Percentiles rank a stretch among this genome's conserved stretches.
phyloP scores from a whole-genome alignment of 768 basidiomycete species.

The Bullera alba region DNA sequence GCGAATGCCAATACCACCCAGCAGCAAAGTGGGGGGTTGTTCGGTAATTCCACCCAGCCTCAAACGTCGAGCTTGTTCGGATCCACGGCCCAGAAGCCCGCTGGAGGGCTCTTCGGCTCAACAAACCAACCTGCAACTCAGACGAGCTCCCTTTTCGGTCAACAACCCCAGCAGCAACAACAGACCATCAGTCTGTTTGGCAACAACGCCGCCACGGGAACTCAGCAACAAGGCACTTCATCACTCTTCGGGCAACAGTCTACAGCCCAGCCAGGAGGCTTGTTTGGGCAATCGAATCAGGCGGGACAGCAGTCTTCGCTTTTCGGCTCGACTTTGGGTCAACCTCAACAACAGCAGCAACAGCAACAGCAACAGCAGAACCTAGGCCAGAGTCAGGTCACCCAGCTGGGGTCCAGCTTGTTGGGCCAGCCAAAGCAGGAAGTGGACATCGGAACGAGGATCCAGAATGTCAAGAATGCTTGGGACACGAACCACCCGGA shows the following conservation, averaged over 20 bases:
- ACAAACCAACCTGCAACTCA: too few relatives aligned
- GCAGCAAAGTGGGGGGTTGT: conserved; percentile 5
- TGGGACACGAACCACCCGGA: conserved; percentile 35
- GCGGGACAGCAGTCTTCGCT: background rate
- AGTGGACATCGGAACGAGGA: conserved; percentile 36
- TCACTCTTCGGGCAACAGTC: background rate
- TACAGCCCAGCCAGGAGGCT: conserved; percentile 6
- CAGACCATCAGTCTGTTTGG: too few relatives aligned
- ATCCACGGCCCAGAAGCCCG: too few relatives aligned
- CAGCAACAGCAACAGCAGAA: conserved; percentile 6
- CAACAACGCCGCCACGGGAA: too few relatives aligned
- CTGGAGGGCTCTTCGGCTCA: too few relatives aligned
- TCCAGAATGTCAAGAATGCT: conserved; percentile 35
- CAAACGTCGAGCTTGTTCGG: too few relatives aligned
- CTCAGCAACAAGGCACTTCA: background rate
- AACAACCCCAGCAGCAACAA: too few relatives aligned
- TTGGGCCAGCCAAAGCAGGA: conserved; percentile 25
- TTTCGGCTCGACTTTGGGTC: background rate
- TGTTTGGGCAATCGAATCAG: conserved; percentile 11
- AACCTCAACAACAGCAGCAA: conserved; percentile 17
- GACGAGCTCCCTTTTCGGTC: too few relatives aligned
- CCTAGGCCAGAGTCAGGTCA: background rate
- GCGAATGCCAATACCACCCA: too few relatives aligned
- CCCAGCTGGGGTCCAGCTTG: conserved; percentile 1
- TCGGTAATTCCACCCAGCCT: conserved; percentile 8